Percentiles rank a stretch among this genome's conserved stretches.
Evolutionary conservation across 805 yeast species (phyloP).

Genomic region (Candida succiphila): DNA sequence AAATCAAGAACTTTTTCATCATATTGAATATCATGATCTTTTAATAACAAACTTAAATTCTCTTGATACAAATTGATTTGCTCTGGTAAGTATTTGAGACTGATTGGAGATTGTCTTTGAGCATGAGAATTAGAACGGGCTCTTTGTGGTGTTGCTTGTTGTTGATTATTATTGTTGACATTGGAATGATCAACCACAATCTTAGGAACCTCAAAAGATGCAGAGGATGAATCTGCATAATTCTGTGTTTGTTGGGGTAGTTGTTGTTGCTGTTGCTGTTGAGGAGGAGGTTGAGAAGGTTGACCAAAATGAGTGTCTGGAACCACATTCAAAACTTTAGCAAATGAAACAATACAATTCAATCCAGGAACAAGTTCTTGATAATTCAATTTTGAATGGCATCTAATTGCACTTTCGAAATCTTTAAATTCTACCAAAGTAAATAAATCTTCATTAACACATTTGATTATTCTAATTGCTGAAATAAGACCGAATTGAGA

Average conservation of each 20-base stretch:
- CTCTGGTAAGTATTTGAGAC: background rate
- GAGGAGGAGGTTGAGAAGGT: slow-evolving; percentile 9
- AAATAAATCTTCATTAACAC: slow-evolving; percentile 18
- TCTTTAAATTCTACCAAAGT: slow-evolving; percentile 67
- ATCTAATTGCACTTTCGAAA: slow-evolving; percentile 68
- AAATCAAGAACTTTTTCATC: slow-evolving; percentile 34
- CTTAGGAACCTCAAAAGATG: no score
- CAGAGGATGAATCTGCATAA: no score
- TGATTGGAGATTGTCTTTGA: background rate
- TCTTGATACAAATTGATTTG: background rate
- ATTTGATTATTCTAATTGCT: slow-evolving; percentile 49
- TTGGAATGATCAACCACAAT: background rate
- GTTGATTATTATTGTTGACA: background rate
- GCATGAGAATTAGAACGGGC: background rate
- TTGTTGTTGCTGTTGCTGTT: slow-evolving; percentile 18
- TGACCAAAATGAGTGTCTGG: slow-evolving; percentile 19
- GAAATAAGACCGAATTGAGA: slow-evolving; percentile 51
- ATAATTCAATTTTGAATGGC: slow-evolving; percentile 71
- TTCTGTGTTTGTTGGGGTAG: slow-evolving; percentile 13
- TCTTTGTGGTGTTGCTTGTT: background rate
- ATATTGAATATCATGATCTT: slow-evolving; percentile 27
- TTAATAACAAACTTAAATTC: background rate
- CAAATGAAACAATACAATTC: slow-evolving; percentile 74
- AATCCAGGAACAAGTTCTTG: slow-evolving; percentile 75
- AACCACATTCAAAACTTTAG: slow-evolving; percentile 45